Conservation (phyloP, 495 filamentous ascomycete species). For the Apiosordaria backusii region DNA sequence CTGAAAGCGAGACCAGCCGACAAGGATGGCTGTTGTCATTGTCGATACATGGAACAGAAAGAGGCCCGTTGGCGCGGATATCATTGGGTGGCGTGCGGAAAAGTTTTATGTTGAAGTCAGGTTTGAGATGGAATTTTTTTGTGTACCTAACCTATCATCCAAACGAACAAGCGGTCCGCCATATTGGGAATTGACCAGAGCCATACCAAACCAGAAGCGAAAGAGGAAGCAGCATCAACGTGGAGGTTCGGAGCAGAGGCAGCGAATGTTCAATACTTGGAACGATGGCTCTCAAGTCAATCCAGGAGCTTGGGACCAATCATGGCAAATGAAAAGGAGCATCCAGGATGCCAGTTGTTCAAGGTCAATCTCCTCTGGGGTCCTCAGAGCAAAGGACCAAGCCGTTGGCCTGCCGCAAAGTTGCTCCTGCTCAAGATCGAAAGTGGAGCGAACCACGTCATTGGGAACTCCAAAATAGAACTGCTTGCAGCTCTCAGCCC, state of each 20-base stretch:
- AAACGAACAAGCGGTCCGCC: neutral
- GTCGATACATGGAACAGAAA: no score
- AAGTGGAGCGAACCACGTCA: neutral
- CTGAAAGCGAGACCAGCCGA: no score
- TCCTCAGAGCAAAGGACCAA: neutral
- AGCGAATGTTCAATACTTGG: neutral
- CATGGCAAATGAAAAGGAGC: neutral
- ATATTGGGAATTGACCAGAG: neutral
- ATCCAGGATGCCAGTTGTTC: neutral
- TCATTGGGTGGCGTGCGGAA: neutral
- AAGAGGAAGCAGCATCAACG: neutral
- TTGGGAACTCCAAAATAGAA: neutral
- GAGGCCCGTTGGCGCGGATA: no score
- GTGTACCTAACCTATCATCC: no score
- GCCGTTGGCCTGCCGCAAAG: neutral
- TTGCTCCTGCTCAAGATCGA: neutral
- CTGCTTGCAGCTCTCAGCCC: neutral
- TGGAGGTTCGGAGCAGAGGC: neutral
- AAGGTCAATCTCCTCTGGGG: neutral
- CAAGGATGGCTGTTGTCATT: no score
- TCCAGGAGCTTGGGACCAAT: neutral
- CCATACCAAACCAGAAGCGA: neutral
- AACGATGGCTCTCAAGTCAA: neutral
- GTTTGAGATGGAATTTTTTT: no score
- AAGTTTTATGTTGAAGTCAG: neutral